Base-by-base conservation (phyloP, 2,329 filamentous ascomycete species). In the Penicillium glabrum region DNA sequence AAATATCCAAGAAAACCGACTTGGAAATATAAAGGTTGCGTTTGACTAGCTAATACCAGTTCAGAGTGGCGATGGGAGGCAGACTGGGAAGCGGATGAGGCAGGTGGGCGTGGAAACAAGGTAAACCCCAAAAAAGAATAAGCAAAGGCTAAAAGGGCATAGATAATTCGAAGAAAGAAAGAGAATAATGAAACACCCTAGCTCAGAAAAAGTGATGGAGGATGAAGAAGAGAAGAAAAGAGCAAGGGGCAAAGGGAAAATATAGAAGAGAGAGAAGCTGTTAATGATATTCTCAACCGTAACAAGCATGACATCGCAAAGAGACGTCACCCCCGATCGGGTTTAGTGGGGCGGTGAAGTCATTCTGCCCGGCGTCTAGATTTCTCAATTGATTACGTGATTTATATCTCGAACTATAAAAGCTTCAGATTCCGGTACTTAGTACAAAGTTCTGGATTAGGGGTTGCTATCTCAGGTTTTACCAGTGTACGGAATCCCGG, bases 251-350 rank as follows among this genome's bases (percentile, higher is more conserved):
- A 54, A 62, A 56, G 60, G 59, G 58, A 58, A 23, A 11, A 65
- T 54, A 53, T 52, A 54, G 60, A 57, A 50, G 58, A 56, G 54
- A 60, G 51, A 33, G 19, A 23, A 23, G 11, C 26, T 13, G 33
- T 23, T 8, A 13, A 37, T 33, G 29, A 48, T 24, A 14, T 11
- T 41, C 49, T 39, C 21, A 41, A 37, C 47, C 47, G 47, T 35
- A 56, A 59, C 63, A 60, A 63, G 62, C 61, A 59, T 64, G 65
- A 59, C 61, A 61, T 63, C 58, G 62, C 59, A 54, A 56, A 56
- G 53, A 63, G 62, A 64, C 61, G 63, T 65, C 60, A 66, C 59
- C 50, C 61, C 60, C 53, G 50, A 63, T 60, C 54, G 46, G 65
- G 66, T 41, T 53, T 68, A 68, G 66, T 47, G 48, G 54, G 59